Conservation (phyloP, 805 yeast species). For the Schwanniomyces pseudopolymorphus region DNA sequence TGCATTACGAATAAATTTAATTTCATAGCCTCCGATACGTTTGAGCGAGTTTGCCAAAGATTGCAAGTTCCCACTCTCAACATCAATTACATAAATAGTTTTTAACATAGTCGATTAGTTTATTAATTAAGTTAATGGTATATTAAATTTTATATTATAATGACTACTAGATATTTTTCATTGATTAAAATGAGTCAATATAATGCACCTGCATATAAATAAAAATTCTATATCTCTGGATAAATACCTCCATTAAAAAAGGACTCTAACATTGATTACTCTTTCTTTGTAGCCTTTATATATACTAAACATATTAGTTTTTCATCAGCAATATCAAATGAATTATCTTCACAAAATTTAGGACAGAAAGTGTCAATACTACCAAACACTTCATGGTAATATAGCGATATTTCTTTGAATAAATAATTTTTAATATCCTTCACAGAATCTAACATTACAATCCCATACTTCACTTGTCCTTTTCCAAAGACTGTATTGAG, state of each 20-base stretch:
- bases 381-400: slow-evolving; percentile 34
- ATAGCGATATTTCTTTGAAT: slow-evolving; percentile 25
- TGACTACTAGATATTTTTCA: neutral
- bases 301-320: slow-evolving; percentile 21
- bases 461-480: slow-evolving; percentile 28
- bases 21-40: slow-evolving; percentile 64
- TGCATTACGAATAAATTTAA: slow-evolving; percentile 58
- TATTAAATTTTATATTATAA: neutral
- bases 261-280: no score
- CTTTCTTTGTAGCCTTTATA: slow-evolving; percentile 23
- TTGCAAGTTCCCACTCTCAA: slow-evolving; percentile 90
- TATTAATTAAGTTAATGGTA: neutral
- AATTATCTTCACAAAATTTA: slow-evolving; percentile 13
- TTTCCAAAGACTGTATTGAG: slow-evolving; percentile 30
- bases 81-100: slow-evolving; percentile 75
- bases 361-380: slow-evolving; percentile 26
- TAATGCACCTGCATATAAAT: neutral
- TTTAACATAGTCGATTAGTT: slow-evolving; percentile 13
- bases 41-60: slow-evolving; percentile 87
- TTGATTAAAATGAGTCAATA: neutral
- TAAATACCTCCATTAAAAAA: neutral
- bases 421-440: slow-evolving; percentile 32
- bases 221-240: neutral
- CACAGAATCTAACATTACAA: slow-evolving; percentile 26
- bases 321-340: slow-evolving; percentile 6